Evolutionary conservation across 495 filamentous ascomycete genomes (phyloP), one percentile per base, ranked within the genome.

Genomic region (Annulohypoxylon bovei): DNA sequence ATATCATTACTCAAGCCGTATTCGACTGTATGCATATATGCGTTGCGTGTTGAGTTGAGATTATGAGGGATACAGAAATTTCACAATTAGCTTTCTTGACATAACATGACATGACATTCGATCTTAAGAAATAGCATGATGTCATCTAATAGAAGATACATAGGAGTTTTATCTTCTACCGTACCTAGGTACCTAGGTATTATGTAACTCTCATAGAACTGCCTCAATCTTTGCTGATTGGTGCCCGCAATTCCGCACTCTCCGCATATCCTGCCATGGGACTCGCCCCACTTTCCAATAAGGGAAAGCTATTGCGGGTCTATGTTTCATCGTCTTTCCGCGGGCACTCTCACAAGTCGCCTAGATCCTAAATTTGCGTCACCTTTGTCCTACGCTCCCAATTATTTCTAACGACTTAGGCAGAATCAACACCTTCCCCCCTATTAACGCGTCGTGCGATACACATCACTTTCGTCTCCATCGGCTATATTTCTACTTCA

Each of bases 171-270:
- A 54, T 61, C 65, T 60, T 67, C 35, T 67, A 54, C 65, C 65
- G 65, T 12, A 42, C 0, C 39, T 42, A 42, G 39, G 39, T n/a
- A n/a, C n/a, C n/a, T n/a, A 7, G 27, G 25, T 60, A 40, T 37
- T 32, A 28, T 58, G 39, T 0, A 35, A 67, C 4, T 30, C 59
- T 16, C 44, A 67, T 59, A 60, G 16, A 57, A 23, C 28, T 42
- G 33, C 11, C 4, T 2, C 0, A 1, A 4, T 23, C 52, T 4
- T 28, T 44, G 0, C 37, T 73, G 56, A 73, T 73, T 73, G 70
- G 70, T 73, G 70, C 70, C 70, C 70, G 70, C 70, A 69, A 61
- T 62, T 16, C 49, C 64, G 62, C 55, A n/a, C 4, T 65, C 64
- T 62, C 58, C 70, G 55, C 55, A 68, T 49, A 2, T 65, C 40